Base-by-base conservation (phyloP, 163 green algal species). In the Trebouxiophyceae sp. region DNA sequence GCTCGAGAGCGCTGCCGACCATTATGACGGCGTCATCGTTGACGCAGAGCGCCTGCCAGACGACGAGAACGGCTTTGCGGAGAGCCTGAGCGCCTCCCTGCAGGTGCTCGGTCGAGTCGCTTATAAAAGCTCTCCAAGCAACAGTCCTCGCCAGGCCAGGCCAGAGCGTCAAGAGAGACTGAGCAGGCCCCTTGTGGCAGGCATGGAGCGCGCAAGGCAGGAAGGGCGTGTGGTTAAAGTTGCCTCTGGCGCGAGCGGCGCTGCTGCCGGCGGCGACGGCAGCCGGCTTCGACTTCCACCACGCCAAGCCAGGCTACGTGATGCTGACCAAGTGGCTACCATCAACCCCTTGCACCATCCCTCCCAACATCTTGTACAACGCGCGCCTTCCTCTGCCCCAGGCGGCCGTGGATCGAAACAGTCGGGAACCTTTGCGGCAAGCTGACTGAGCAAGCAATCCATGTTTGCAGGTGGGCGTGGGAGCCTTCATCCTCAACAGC, bases 261-360 rank as follows among this genome's bases (percentile, higher is more conserved):
- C 70, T 84, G 4, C 59, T 89, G 20, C 66, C 69, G 23, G 27
- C 58, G 27, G 81, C 84, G 0, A 64, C 86, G 22, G 56, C 70
- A 30, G 26, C 63, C 5, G 83, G 81, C 5, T 91, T 91, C 54
- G 65, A 71, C 8, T 86, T 82, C 54, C 85, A 91, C 60, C 81
- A 89, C 58, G 63, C 69, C 39, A 69, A 81, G 28, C 70, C 69
- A 63, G 72, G 72, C 6, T 86, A 94, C 39, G 55, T 91, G 20
- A 90, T 92, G 86, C 71, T 95, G 67, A 90, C 82, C 0, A 47
- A 70, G 2, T 95, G 88, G 88, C 73, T 95, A 58, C 75, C 80
- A 19, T 33, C 77, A 6, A 56, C 29, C 7, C 58, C 75, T 26
- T 77, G 70, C 74, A 89, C 73, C n/a, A 74, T 95, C 39, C 88